Evolutionary conservation across 2,329 filamentous ascomycete genomes (phyloP).

Genomic region (Diatrype stigma): DNA sequence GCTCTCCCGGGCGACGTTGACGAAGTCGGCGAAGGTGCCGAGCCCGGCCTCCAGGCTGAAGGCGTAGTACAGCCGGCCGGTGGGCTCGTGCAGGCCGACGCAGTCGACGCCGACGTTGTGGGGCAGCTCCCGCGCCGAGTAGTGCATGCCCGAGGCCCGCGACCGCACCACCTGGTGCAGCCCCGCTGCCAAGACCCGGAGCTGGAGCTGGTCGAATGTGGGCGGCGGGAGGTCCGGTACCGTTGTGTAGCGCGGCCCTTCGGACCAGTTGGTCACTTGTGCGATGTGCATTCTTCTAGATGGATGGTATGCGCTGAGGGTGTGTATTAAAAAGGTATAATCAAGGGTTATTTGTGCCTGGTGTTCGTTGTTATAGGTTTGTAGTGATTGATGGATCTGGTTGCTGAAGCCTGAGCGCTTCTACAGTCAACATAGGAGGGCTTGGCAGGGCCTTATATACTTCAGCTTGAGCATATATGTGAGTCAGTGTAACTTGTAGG

Average conservation of each 20-base stretch:
- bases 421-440: no score
- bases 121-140: conserved; percentile 44
- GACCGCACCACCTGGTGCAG: conserved; percentile 50
- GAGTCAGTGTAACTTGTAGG: no score
- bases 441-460: no score
- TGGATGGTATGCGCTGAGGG: no score
- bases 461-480: no score
- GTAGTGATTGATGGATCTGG: no score
- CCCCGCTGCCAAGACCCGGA: conserved; percentile 49
- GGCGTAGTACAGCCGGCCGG: conserved; percentile 48
- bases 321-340: no score
- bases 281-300: no score
- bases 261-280: conserved; percentile 17
- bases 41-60: conserved; percentile 31
- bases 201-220: conserved; percentile 35
- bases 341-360: no score
- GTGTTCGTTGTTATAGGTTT: no score
- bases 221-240: conserved; percentile 33
- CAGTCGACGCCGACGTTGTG: conserved; percentile 51
- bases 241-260: conserved; percentile 26
- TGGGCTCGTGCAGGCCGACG: conserved; percentile 40
- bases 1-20: conserved; percentile 41
- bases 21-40: conserved; percentile 38
- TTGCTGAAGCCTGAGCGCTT: no score
- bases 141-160: conserved; percentile 52